Evolutionary conservation across 495 filamentous ascomycete species (phyloP).

Genomic region (Penicillium psychrofluorescens): DNA sequence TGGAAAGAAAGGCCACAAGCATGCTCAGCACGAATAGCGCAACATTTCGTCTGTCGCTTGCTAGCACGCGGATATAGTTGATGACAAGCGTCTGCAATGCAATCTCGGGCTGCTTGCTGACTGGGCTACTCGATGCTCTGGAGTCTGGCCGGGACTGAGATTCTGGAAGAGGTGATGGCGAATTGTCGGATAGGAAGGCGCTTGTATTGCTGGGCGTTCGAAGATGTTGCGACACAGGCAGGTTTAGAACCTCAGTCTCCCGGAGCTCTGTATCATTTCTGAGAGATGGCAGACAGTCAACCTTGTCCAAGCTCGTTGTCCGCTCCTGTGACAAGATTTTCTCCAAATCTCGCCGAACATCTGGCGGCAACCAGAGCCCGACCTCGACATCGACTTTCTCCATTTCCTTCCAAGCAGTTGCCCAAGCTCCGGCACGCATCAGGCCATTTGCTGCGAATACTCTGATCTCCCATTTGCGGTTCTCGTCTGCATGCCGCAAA

Average conservation of each 20-base stretch:
- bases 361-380: constrained; percentile 58
- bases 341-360: constrained; percentile 40
- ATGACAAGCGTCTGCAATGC: constrained; percentile 54
- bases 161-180: background rate
- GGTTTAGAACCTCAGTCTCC: background rate
- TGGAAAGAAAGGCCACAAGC: constrained; percentile 49
- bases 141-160: background rate
- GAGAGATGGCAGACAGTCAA: background rate
- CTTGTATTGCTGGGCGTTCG: constrained; percentile 3
- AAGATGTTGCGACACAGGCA: constrained; percentile 3
- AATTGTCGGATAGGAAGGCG: constrained; percentile 1
- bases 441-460: constrained; percentile 91
- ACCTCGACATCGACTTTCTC: constrained; percentile 94
- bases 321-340: constrained; percentile 25
- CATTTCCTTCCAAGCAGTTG: constrained; percentile 93
- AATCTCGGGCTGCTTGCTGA: constrained; percentile 17
- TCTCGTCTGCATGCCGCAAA: constrained; percentile 35
- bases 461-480: constrained; percentile 71
- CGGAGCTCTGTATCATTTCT: no score
- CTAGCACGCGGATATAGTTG: constrained; percentile 60
- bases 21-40: constrained; percentile 55
- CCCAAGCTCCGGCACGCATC: constrained; percentile 88
- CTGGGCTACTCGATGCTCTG: background rate
- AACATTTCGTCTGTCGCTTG: constrained; percentile 65
- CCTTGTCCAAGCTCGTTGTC: constrained; percentile 2